Conservation (phyloP, 2,329 filamentous ascomycete species). For the Fusarium vanettenii region DNA sequence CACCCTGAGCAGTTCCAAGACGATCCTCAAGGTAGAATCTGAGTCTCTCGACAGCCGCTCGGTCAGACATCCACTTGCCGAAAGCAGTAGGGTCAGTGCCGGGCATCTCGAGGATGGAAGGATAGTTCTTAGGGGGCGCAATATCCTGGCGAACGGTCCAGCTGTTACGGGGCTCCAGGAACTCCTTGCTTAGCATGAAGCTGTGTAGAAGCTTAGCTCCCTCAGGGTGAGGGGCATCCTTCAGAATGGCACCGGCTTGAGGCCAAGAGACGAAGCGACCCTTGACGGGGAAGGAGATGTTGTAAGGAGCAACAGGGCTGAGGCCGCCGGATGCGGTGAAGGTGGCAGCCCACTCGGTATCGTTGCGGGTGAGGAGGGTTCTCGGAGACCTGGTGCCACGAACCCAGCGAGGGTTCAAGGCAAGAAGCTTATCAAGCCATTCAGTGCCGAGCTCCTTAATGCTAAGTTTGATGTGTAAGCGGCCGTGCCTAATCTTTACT, state of each 20-base stretch:
- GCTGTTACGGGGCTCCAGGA: neutral
- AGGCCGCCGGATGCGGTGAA: constrained; percentile 47
- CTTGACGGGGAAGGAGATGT: constrained; percentile 47
- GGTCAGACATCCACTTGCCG: constrained; percentile 13
- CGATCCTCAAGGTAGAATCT: constrained; percentile 26
- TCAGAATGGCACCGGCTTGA: constrained; percentile 46
- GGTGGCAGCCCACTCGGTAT: constrained; percentile 47
- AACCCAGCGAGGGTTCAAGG: constrained; percentile 64
- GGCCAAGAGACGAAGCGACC: constrained; percentile 60
- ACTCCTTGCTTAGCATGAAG: constrained; percentile 19
- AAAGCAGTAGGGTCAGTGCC: constrained; percentile 19
- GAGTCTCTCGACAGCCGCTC: constrained; percentile 12
- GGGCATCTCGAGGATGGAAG: constrained; percentile 11
- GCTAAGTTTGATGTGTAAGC: constrained; percentile 28
- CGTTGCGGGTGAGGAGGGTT: constrained; percentile 46
- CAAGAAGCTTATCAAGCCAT: constrained; percentile 61
- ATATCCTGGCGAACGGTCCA: constrained; percentile 26
- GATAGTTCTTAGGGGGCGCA: neutral
- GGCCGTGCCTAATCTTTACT: neutral
- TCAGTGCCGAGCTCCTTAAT: constrained; percentile 53
- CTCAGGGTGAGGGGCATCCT: constrained; percentile 26
- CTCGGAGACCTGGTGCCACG: constrained; percentile 60
- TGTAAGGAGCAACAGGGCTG: constrained; percentile 28
- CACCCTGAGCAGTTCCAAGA: constrained; percentile 3
- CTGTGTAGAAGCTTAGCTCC: constrained; percentile 28